These are phyloP conservation scores for Skeletonema costatum DNA, from an alignment of 108 stramenopile species.

Conservation along the genomic window DNA sequence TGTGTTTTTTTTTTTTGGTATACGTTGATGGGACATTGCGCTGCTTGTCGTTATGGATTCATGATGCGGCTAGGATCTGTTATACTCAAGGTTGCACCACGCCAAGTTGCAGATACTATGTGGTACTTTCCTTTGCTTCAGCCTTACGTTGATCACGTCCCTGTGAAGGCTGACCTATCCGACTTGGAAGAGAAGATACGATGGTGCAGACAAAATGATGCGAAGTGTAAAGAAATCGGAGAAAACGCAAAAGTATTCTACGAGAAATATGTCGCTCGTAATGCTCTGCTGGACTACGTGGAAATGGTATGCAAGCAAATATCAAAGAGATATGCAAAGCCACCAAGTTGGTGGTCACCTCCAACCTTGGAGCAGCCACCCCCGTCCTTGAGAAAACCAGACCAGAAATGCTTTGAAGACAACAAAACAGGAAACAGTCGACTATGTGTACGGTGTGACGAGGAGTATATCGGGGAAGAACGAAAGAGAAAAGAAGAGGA, in stretches of 20 bases:
- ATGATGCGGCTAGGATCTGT: constrained; percentile 99
- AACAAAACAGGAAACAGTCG: constrained; percentile 54
- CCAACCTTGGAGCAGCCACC: constrained; percentile 52
- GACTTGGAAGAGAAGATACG: constrained; percentile 96
- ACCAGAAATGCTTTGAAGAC: constrained; percentile 71
- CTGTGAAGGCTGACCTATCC: constrained; percentile 93
- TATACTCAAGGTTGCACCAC: constrained; percentile 94
- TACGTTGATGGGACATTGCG: constrained; percentile 99
- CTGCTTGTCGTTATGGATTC: constrained; percentile 99
- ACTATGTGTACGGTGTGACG: constrained; percentile 76
- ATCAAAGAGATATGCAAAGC: constrained; percentile 76
- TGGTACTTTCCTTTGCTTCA: constrained; percentile 98
- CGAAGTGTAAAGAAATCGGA: constrained; percentile 89
- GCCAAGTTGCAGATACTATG: constrained; percentile 96
- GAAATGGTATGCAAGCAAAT: constrained; percentile 85
- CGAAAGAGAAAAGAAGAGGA: constrained; percentile 45
- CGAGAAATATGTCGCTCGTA: constrained; percentile 76
- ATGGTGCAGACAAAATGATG: constrained; percentile 97
- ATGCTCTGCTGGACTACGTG: constrained; percentile 93
- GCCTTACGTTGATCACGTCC: constrained; percentile 97
- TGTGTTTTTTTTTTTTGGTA: too few species aligned
- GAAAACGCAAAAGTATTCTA: constrained; percentile 81
- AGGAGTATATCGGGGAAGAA: constrained; percentile 64
- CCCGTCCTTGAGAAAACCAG: constrained; percentile 74
- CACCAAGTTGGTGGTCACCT: constrained; percentile 77